phyloP scores from a whole-genome alignment of 23 red algal genomes.

The Gracilariopsis chorda region DNA sequence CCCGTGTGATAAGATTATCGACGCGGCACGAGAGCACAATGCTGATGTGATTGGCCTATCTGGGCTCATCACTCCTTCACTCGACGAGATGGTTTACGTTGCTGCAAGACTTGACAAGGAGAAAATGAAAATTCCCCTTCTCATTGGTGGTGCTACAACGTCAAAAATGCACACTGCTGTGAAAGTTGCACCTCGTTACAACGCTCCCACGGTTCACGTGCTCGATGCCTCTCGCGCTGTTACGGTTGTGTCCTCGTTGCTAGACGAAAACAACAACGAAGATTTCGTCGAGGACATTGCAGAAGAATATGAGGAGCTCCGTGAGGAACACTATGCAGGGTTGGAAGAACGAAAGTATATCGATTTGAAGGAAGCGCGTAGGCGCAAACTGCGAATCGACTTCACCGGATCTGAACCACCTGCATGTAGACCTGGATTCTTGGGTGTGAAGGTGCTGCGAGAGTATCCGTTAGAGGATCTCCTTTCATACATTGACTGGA shows the following conservation, averaged over 20 bases:
- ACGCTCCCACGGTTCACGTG: constrained; percentile 66
- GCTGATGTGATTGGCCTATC: constrained; percentile 80
- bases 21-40: constrained; percentile 61
- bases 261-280: constrained; percentile 61
- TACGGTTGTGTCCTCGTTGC: constrained; percentile 69
- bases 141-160: constrained; percentile 76
- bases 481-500: constrained; percentile 75
- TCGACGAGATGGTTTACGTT: constrained; percentile 86
- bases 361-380: constrained; percentile 40
- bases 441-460: constrained; percentile 44
- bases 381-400: constrained; percentile 54
- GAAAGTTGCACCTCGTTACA: constrained; percentile 70
- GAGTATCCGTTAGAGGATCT: constrained; percentile 62
- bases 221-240: constrained; percentile 79
- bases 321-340: constrained; percentile 86
- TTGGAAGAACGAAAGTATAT: constrained; percentile 83
- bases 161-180: constrained; percentile 92
- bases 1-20: constrained; percentile 77
- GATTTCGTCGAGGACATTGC: constrained; percentile 76
- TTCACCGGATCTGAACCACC: constrained; percentile 62
- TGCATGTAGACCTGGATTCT: constrained; percentile 6
- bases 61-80: constrained; percentile 76
- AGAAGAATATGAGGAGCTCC: constrained; percentile 85
- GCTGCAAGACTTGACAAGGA: constrained; percentile 66
- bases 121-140: constrained; percentile 64